Conservation (phyloP, 2,329 filamentous ascomycete species). For the Fusarium newnesense region DNA sequence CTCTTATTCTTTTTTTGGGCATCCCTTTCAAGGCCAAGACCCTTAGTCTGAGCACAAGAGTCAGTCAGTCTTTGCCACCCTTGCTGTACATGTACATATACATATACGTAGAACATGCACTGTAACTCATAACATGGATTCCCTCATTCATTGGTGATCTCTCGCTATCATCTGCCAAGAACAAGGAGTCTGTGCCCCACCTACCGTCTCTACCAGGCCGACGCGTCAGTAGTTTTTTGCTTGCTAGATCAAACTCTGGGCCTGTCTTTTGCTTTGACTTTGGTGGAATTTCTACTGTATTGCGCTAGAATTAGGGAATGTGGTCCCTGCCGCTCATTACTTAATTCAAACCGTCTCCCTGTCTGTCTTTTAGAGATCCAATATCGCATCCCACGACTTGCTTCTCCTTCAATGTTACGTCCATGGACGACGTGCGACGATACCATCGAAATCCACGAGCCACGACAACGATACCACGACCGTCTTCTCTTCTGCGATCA, state of each 20-base stretch:
- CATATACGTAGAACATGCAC: background rate
- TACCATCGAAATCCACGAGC: constrained; percentile 23
- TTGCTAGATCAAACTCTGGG: constrained; percentile 20
- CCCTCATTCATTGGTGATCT: constrained; percentile 14
- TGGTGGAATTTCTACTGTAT: constrained; percentile 19
- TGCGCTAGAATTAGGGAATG: constrained; percentile 36
- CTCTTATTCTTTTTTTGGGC: constrained; percentile 3
- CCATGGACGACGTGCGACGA: constrained; percentile 19
- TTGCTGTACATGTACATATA: background rate
- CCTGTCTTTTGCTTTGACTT: constrained; percentile 6
- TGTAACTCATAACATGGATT: background rate
- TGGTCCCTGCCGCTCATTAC: constrained; percentile 46
- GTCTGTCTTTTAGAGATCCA: constrained; percentile 25
- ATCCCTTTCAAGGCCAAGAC: constrained; percentile 19
- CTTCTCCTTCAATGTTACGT: constrained; percentile 6
- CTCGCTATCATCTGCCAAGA: constrained; percentile 25
- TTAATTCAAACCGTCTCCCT: constrained; percentile 34
- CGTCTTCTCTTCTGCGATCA: constrained; percentile 15
- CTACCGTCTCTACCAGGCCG: constrained; percentile 29
- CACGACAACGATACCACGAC: constrained; percentile 36
- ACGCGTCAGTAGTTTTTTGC: constrained; percentile 41
- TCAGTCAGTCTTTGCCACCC: constrained; percentile 19
- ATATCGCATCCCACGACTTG: constrained; percentile 25
- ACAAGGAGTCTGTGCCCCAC: constrained; percentile 31
- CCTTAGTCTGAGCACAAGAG: constrained; percentile 9